Conservation (phyloP, 2,329 filamentous ascomycete genomes). For the Didymosphaeria variabile region DNA sequence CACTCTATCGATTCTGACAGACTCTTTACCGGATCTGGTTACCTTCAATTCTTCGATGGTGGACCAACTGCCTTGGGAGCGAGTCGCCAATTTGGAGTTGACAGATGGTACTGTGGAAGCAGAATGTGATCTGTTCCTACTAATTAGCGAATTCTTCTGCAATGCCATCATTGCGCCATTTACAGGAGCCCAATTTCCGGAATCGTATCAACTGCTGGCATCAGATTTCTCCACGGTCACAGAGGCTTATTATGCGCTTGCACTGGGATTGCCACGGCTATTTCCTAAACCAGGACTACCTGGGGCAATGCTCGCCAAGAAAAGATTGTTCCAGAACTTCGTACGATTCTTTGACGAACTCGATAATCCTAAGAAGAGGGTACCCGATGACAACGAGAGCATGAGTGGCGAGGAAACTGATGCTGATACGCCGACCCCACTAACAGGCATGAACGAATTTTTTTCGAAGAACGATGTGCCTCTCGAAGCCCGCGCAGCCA, state of each 20-base stretch:
- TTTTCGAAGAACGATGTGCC: constrained; percentile 41
- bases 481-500: constrained; percentile 38
- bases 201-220: constrained; percentile 54
- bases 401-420: constrained; percentile 45
- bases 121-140: constrained; percentile 54
- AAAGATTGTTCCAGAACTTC: constrained; percentile 40
- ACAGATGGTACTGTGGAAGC: constrained; percentile 55
- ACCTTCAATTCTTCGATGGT: constrained; percentile 67
- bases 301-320: constrained; percentile 44
- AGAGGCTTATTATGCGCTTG: constrained; percentile 61
- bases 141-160: constrained; percentile 67
- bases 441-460: constrained; percentile 41
- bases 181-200: constrained; percentile 62
- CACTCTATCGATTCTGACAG: constrained; percentile 41
- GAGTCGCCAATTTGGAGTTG: constrained; percentile 58
- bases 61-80: constrained; percentile 71
- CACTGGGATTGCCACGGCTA: constrained; percentile 65
- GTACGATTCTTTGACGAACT: constrained; percentile 38
- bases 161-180: constrained; percentile 58
- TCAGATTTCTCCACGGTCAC: constrained; percentile 66
- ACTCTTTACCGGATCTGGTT: constrained; percentile 64
- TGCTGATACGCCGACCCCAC: constrained; percentile 43
- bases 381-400: constrained; percentile 43
- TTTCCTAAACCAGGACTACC: constrained; percentile 60
- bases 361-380: constrained; percentile 36